Conservation (phyloP, 2,329 filamentous ascomycete species). For the Sporothrix variecibatus region DNA sequence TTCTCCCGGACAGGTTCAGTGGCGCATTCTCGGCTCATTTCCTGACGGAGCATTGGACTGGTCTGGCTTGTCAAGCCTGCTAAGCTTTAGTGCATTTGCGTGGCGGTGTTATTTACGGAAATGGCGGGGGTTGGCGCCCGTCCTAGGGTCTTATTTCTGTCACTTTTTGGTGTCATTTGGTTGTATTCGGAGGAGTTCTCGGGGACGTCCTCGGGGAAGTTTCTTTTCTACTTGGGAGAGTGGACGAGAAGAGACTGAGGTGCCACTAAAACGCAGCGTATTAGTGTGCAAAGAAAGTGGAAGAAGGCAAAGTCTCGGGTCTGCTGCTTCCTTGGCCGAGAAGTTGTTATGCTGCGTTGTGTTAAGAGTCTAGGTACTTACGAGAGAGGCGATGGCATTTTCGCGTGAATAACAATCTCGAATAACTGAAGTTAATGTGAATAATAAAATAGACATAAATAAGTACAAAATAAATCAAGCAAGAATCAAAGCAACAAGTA, state of each 20-base stretch:
- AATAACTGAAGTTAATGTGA: background rate
- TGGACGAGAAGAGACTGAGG: background rate
- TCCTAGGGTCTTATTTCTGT: no score
- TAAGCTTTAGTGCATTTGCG: background rate
- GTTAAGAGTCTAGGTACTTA: background rate
- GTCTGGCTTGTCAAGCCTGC: background rate
- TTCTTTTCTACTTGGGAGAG: background rate
- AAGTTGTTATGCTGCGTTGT: background rate
- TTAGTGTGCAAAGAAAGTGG: conserved; percentile 5
- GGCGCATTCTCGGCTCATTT: background rate
- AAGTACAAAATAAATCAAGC: background rate
- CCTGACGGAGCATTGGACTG: background rate
- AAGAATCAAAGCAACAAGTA: background rate
- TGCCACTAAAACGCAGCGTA: background rate
- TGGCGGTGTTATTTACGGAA: background rate
- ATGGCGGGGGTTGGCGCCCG: conserved; percentile 10
- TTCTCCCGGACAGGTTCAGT: background rate
- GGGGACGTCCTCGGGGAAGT: background rate
- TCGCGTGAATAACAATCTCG: background rate
- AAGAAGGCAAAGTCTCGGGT: background rate
- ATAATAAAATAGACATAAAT: background rate
- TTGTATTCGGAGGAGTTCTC: background rate
- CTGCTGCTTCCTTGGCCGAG: background rate
- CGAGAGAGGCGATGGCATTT: background rate
- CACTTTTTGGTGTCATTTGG: background rate